Evolutionary conservation across 768 basidiomycete species (phyloP).

Genomic region (Dioszegia aurantiaca): DNA sequence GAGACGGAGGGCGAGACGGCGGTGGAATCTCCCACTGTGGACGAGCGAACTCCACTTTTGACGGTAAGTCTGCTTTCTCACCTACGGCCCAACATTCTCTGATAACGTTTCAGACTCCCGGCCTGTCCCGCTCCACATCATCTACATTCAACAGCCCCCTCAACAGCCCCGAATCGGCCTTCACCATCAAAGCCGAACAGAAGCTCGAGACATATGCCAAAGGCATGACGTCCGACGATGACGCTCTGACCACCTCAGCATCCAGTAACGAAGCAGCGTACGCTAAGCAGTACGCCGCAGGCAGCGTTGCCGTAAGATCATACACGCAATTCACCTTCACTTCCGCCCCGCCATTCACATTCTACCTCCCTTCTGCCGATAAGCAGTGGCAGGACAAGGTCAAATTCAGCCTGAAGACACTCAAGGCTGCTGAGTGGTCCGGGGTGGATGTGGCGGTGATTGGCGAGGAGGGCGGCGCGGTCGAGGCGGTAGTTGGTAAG

Average conservation of each 20-base stretch:
- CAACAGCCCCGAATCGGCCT: constrained; percentile 6
- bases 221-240: too few relatives aligned
- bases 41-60: constrained; percentile 19
- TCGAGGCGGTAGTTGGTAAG: neutral
- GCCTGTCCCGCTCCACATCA: constrained; percentile 5
- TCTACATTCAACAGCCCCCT: constrained; percentile 5
- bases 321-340: constrained; percentile 15
- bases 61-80: constrained; percentile 5
- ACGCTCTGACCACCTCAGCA: neutral
- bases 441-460: neutral
- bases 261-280: neutral
- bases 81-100: neutral
- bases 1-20: neutral
- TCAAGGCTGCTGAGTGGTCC: neutral
- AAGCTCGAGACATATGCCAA: constrained; percentile 3
- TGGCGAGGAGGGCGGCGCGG: constrained; percentile 4
- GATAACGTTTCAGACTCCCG: constrained; percentile 10
- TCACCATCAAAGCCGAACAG: neutral
- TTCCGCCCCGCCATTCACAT: constrained; percentile 8
- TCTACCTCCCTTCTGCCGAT: constrained; percentile 6
- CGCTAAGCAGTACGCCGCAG: neutral
- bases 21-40: neutral
- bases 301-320: constrained; percentile 5
- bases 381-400: constrained; percentile 4
- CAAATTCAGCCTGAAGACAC: constrained; percentile 7